Percentiles rank a stretch among this genome's conserved stretches.
Conservation (phyloP, 208 protist species). For the Leishmania major region DNA sequence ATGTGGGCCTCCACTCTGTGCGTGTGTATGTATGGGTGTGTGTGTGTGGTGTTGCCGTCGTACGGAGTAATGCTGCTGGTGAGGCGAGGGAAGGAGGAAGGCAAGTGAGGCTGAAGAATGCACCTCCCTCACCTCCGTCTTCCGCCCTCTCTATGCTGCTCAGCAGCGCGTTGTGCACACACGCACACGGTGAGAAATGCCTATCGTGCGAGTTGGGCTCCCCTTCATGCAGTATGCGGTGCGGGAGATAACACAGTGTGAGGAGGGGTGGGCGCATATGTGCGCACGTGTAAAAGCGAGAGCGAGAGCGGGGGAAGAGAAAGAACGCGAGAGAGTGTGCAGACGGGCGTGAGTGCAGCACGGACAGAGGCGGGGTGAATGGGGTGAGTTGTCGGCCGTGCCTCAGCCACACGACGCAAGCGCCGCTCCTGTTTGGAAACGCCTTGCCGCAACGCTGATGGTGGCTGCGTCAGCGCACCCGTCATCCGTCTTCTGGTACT, state of each 20-base stretch:
- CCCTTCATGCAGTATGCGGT: not conserved
- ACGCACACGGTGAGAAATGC: not conserved
- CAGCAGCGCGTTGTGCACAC: not conserved
- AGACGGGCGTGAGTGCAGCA: not conserved
- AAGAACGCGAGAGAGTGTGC: no score
- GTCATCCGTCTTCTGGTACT: not conserved
- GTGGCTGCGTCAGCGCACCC: not conserved
- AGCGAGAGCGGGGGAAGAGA: not conserved
- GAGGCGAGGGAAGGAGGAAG: not conserved
- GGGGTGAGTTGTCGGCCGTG: not conserved
- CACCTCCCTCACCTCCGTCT: not conserved
- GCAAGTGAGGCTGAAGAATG: not conserved
- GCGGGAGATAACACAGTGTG: not conserved
- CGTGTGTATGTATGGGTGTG: not conserved
- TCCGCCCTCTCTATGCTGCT: not conserved
- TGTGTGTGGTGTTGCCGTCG: not conserved
- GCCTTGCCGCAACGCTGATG: not conserved
- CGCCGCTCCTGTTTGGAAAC: not conserved
- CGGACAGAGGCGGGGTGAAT: not conserved
- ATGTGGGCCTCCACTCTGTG: not conserved
- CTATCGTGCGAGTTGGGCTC: not conserved
- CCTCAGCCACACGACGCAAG: not conserved
- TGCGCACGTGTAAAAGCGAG: not conserved
- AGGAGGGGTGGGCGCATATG: not conserved
- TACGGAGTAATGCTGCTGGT: not conserved